Evolutionary conservation across 495 filamentous ascomycete species (phyloP), one percentile per base, ranked within the genome.

Genomic region (Penicillium manginii): DNA sequence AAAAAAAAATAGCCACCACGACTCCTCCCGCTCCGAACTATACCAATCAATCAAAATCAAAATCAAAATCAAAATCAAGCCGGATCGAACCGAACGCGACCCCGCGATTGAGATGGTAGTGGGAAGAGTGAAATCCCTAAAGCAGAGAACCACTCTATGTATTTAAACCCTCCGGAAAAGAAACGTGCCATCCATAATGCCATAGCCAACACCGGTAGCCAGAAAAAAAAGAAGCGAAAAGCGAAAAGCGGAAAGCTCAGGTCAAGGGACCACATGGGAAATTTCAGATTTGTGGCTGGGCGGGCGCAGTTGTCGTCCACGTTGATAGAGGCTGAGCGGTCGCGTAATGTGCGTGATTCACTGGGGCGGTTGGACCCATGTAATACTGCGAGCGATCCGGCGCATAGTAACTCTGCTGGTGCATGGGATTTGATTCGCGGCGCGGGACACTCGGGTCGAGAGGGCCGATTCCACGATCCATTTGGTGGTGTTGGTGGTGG

Each of bases 221-320:
- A 63, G 47, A 54, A 31, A 29, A 52, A 52, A 37, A 29, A 29
- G 26, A 29, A 29, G 26, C 26, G 26, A 37, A 37, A 60, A n/a
- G n/a, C n/a, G n/a, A n/a, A n/a, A n/a, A n/a, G n/a, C n/a, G n/a
- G n/a, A n/a, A n/a, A n/a, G n/a, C n/a, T n/a, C n/a, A n/a, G n/a
- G n/a, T n/a, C n/a, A n/a, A n/a, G n/a, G n/a, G n/a, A n/a, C n/a
- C n/a, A n/a, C n/a, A n/a, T n/a, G n/a, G n/a, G n/a, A n/a, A n/a
- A n/a, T n/a, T n/a, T 74, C 64, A 80, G 23, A 80, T 77, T 53
- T 75, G 77, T 17, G 75, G 75, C 50, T 78, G 77, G n/a, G 75
- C 72, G 14, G 74, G 69, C 9, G 77, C 73, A 19, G 75, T 70
- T 6, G 77, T 78, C 32, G 74, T 73, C 75, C 75, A 78, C 14